Evolutionary conservation across 805 yeast genomes (phyloP), one percentile per base, ranked within the genome.

Genomic region (Candida chauliodis): DNA sequence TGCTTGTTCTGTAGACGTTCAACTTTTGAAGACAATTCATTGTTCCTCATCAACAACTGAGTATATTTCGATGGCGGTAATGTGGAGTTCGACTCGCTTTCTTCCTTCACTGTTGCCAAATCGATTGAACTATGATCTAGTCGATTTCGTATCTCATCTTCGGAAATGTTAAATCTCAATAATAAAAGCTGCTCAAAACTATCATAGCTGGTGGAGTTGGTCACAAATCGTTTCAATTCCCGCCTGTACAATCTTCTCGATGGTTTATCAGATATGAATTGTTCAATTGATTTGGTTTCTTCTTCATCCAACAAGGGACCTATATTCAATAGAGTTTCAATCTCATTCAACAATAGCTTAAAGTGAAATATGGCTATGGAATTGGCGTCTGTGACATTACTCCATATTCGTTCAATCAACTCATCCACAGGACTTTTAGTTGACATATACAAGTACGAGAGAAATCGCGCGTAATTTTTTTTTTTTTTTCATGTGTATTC

Each of bases 341-440:
- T 40, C 41, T 55, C 54, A 24, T 37, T 26, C 4, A 61, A 36
- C 11, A 61, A 44, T 3, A 59, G 44, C 34, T 57, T 58, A 2
- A 50, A 37, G 15, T 55, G 48, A 32, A 52, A 51, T 14, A 61
- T 56, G 37, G 39, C 50, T 2, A 49, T 53, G 2, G 18, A 9
- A 21, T 45, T 48, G n/a, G 38, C 38, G 31, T 30, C 26, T 9
- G 37, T 40, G n/a, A 43, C 35, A 4, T 38, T 31, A n/a, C n/a
- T n/a, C 61, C 62, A 58, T 37, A 57, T 47, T 13, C 30, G 38
- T 17, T 46, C 46, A 4, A 58, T 37, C 21, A 56, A 44, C n/a
- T 47, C 50, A 24, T 54, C 55, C 11, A 49, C 37, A 3, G 28
- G 13, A 29, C 18, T 25, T 25, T 25, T n/a, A 15, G 6, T 18